Base-by-base conservation (phyloP, 306 rosid genomes). In the Fragaria iinumae region DNA sequence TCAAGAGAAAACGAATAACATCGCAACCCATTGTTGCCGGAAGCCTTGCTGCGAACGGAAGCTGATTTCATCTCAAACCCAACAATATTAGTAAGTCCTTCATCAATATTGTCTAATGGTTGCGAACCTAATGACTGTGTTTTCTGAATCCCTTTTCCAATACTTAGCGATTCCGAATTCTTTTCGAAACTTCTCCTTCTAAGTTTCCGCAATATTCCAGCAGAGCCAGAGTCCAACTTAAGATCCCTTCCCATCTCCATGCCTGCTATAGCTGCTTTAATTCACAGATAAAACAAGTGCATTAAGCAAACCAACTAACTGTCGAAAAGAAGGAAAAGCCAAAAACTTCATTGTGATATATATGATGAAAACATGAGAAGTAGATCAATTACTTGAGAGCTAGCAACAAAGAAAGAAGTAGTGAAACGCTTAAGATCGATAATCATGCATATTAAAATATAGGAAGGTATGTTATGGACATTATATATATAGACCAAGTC, bases 41-140 rank as follows among this genome's bases (percentile, higher is more conserved):
- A 50, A 34, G 60, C 43, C 60, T 38, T 49, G 62, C 62, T 71
- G 21, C 50, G 14, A 17, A 52, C 55, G 34, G 65, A 72, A 34
- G 69, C 64, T 57, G 64, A 23, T 52, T 17, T 20, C 65, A 10
- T 72, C 47, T 72, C 64, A 34, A 5, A 50, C 48, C 48, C 67
- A 60, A 0, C 2, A 27, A 11, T 71, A 5, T 14, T 3, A 21
- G 0, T 11, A 23, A 13, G 13, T 18, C 4, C 23, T 39, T 73
- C 52, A 56, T 73, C 67, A 16, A 73, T 9, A 2, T 56, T 55
- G 41, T 39, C 43, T 7, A 56, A 8, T 6, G 57, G 14, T 14
- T 56, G 77, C 67, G 67, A 73, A 34, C 38, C 77, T 38, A 73
- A 39, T 7, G 77, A 56, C 41, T 39, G 39, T 53, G 76, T 56